Evolutionary conservation across 495 filamentous ascomycete species (phyloP).

Genomic region (Cladorrhinum samala): DNA sequence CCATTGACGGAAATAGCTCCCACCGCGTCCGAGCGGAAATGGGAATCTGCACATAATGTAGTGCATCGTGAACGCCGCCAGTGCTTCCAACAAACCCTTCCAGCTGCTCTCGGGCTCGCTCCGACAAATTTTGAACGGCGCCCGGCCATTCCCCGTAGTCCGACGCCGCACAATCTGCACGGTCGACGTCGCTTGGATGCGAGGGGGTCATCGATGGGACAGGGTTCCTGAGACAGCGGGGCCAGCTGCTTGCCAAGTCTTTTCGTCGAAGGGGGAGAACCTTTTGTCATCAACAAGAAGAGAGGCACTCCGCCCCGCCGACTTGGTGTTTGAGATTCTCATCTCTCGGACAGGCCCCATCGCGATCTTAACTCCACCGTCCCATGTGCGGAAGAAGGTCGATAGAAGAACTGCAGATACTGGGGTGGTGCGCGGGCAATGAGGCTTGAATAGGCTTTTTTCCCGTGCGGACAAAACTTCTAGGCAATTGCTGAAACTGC

Average conservation of each 20-base stretch:
- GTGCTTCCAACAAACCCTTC: no score
- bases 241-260: not conserved
- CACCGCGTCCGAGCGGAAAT: conserved; percentile 9
- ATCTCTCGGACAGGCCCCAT: not conserved
- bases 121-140: no score
- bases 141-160: not conserved
- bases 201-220: conserved; percentile 4
- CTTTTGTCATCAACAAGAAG: no score
- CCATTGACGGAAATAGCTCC: conserved; percentile 6
- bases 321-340: not conserved
- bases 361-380: no score
- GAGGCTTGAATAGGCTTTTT: no score
- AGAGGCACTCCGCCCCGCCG: not conserved
- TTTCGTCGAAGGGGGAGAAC: no score
- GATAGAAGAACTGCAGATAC: not conserved
- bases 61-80: not conserved
- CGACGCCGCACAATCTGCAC: conserved; percentile 17
- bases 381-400: not conserved
- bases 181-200: conserved; percentile 20
- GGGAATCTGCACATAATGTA: not conserved
- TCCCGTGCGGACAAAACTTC: no score
- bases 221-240: not conserved
- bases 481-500: no score
- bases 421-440: no score
- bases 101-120: no score